Base-by-base conservation (phyloP, 169 alveolate genomes). In the Eimeria falciformis region DNA sequence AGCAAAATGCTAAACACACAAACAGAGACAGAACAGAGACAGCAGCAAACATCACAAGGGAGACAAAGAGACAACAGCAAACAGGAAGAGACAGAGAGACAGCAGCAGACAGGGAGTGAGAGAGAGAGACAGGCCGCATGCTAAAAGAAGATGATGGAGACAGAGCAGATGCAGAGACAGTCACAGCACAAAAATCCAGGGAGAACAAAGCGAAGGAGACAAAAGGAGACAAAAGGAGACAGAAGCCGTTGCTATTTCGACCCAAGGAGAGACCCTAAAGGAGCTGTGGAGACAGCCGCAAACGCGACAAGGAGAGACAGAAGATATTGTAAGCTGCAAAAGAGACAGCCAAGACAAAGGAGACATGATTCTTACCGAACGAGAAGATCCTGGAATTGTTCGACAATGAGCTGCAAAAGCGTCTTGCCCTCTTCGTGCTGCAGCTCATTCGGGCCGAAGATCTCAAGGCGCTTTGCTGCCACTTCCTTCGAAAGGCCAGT, bases 301-400 rank as follows among this genome's bases (percentile, higher is more conserved):
- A n/a, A n/a, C n/a, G n/a, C n/a, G n/a, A n/a, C n/a, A n/a, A n/a
- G n/a, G n/a, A n/a, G n/a, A n/a, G 9, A 53, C 62, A 53, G 62
- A 9, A 53, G 62, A 53, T 53, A 17, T 53, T 9, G 9, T 53
- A 12, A n/a, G n/a, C n/a, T n/a, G n/a, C n/a, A n/a, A n/a, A n/a
- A n/a, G n/a, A n/a, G n/a, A n/a, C n/a, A n/a, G n/a, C n/a, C n/a
- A n/a, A n/a, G n/a, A n/a, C n/a, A n/a, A n/a, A n/a, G n/a, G n/a
- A n/a, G n/a, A n/a, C n/a, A n/a, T 11, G 78, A 21, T 58, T 23
- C 56, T 0, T 33, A 89, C 95, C 97, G 96, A 55, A 98, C 99
- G 82, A 98, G 95, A 45, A 98, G 90, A 79, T 99, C 99, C 65
- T 98, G 99, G 91, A 99, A 98, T 94, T 98, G 98, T 86, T 97